A percentile compares a stretch with the other conserved stretches of the same genome.
Evolutionary conservation across 441 rosid genomes (phyloP).

Genomic region (Eutrema salsugineum): DNA sequence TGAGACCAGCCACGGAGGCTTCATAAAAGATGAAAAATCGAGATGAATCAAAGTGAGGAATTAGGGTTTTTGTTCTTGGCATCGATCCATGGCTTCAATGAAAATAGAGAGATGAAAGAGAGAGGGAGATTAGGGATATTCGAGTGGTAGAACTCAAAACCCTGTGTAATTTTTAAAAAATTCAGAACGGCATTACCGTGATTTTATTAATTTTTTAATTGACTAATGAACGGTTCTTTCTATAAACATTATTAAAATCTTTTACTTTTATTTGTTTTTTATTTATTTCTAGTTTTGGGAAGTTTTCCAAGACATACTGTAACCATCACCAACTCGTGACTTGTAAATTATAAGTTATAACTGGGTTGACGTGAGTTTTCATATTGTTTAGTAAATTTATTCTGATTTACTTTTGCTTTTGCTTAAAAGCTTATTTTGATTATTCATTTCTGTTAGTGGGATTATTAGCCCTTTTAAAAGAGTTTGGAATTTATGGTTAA

Average conservation of each 20-base stretch:
- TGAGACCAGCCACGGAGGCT: slow-evolving; percentile 9
- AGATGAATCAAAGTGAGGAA: background rate
- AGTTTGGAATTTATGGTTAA: background rate
- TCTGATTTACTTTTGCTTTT: background rate
- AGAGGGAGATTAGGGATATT: background rate
- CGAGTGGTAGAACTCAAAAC: slow-evolving; percentile 9
- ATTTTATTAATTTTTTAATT: slow-evolving; percentile 17
- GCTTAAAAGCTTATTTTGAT: background rate
- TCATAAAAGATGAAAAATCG: slow-evolving; percentile 19
- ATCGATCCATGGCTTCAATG: slow-evolving; percentile 12
- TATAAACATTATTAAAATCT: background rate
- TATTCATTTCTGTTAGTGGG: background rate
- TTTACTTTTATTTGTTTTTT: background rate
- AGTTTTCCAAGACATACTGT: background rate
- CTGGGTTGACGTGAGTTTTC: background rate
- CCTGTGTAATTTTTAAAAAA: background rate
- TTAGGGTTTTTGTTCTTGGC: slow-evolving; percentile 20
- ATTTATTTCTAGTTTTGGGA: slow-evolving; percentile 15
- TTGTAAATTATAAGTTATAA: too few species aligned
- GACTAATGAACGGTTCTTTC: slow-evolving; percentile 18
- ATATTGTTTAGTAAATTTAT: background rate
- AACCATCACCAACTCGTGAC: too few species aligned
- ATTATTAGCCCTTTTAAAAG: background rate
- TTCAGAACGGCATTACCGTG: slow-evolving; percentile 28
- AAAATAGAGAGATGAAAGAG: slow-evolving; percentile 1